phyloP scores from a whole-genome alignment of 1,284 basidiomycete genomes.

The Boletus albobrunnescens region DNA sequence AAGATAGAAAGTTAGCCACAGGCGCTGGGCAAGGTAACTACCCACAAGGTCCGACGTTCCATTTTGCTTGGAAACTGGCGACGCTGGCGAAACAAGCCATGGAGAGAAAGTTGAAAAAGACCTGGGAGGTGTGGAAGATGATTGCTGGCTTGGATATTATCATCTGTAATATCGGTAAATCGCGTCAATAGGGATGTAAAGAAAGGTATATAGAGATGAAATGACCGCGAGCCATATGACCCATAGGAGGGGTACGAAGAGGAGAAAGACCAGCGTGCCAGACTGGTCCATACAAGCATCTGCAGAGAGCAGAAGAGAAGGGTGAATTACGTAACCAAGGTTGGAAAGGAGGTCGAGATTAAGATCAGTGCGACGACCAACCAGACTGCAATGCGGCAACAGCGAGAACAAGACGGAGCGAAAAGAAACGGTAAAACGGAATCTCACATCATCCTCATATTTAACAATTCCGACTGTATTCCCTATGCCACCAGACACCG shows the following conservation, averaged over 20 bases:
- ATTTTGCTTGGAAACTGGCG: slow-evolving; percentile 81
- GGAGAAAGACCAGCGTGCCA: slow-evolving; percentile 53
- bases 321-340: slow-evolving; percentile 51
- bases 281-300: slow-evolving; percentile 41
- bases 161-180: slow-evolving; percentile 50
- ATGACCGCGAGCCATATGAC: slow-evolving; percentile 65
- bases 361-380: slow-evolving; percentile 12
- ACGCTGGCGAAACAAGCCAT: slow-evolving; percentile 86
- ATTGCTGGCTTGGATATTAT: slow-evolving; percentile 79
- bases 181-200: slow-evolving; percentile 14
- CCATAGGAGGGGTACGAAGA: slow-evolving; percentile 59
- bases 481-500: slow-evolving; percentile 50
- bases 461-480: slow-evolving; percentile 55
- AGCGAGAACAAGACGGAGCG: slow-evolving; percentile 4
- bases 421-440: slow-evolving; percentile 8
- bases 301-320: slow-evolving; percentile 38
- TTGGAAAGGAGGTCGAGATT: slow-evolving; percentile 26
- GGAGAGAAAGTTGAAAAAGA: slow-evolving; percentile 86
- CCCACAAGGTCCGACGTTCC: slow-evolving; percentile 78
- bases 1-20: slow-evolving; percentile 13
- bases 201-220: slow-evolving; percentile 16
- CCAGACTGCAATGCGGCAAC: slow-evolving; percentile 17
- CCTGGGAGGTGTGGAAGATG: slow-evolving; percentile 67
- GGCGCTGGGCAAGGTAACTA: too few species aligned
- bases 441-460: slow-evolving; percentile 67